A percentile compares a stretch with the other conserved stretches of the same genome.
Conservation (phyloP, 2,329 filamentous ascomycete species). For the Xylaria sp. region DNA sequence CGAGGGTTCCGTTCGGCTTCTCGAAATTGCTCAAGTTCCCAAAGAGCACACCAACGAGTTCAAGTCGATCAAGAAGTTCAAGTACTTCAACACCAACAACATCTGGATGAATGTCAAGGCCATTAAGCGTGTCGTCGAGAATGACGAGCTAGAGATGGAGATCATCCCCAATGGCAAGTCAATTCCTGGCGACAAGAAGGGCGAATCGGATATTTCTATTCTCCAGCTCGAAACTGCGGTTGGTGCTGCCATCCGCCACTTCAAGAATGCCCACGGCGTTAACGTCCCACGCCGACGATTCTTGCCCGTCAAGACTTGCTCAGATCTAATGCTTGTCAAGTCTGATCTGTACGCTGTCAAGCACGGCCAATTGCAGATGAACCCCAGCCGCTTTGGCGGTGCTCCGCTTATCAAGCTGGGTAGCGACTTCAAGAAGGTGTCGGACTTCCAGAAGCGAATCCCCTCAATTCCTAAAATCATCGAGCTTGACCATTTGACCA, state of each 20-base stretch:
- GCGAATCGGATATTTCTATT: constrained; percentile 96
- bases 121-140: constrained; percentile 98
- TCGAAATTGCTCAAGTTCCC: constrained; percentile 98
- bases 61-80: constrained; percentile 99
- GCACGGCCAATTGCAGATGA: constrained; percentile 98
- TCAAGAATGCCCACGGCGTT: constrained; percentile 98
- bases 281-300: constrained; percentile 98
- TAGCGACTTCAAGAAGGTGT: constrained; percentile 99
- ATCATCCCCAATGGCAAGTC: constrained; percentile 99
- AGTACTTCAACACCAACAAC: constrained; percentile 99
- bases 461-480: constrained; percentile 89
- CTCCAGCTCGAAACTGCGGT: constrained; percentile 99
- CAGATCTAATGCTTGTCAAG: constrained; percentile 99
- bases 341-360: constrained; percentile 98
- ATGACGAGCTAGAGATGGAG: constrained; percentile 98
- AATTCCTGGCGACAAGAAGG: constrained; percentile 99
- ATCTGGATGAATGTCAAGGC: constrained; percentile 99
- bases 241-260: constrained; percentile 97
- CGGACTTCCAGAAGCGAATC: constrained; percentile 91
- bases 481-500: constrained; percentile 93
- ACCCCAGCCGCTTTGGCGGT: constrained; percentile 94
- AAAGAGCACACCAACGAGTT: constrained; percentile 99
- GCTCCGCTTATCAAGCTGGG: constrained; percentile 99
- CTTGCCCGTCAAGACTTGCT: constrained; percentile 99
- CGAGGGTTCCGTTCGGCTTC: constrained; percentile 93